Base-by-base conservation (phyloP, 2,329 filamentous ascomycete genomes). In the Ascochyta fabae region DNA sequence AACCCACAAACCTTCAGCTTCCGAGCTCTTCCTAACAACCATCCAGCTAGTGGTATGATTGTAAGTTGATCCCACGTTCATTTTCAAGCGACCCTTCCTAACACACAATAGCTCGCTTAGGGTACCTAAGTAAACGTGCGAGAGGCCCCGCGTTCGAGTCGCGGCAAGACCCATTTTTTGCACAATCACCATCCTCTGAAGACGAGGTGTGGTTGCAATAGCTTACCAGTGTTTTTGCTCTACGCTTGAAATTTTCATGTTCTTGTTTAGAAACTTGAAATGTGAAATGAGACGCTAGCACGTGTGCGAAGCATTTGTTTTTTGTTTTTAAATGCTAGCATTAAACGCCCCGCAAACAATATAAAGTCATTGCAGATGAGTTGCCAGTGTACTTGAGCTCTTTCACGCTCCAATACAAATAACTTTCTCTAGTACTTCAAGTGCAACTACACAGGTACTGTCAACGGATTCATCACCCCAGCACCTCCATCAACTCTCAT, bases 31-130 rank as follows among this genome's bases (percentile, higher is more conserved):
- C 19, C 19, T 19, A 19, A 19, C 19, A 19, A 19, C 19, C 19
- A 19, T 19, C 19, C 19, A 19, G 19, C 83, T 86, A 85, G 84
- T 83, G 84, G 84, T 86, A 87, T 86, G 84, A 86, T 87, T 86
- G 16, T 27, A 27, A 27, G 26, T 27, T 27, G 26, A 27, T 22
- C 15, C 35, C 2, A 9, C 6, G 3, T 22, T 33, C 16, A 44
- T 16, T 4, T 8, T 3, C 9, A 2, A 6, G 10, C 16, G 4
- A 34, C 35, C 35, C 8, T 16, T 16, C 15, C 35, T 38, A 22
- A 16, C 35, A 38, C 12, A 1, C 15, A 19, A 31, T 10, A 38
- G 35, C 84, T 85, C 83, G 84, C 85, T 86, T 86, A 87, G 85
- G 84, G 84, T 72, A 49, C 45, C 53, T 61, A 58, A 62, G 56